Conservation (phyloP, 106 monocot genomes). For the Triglochin maritima region DNA sequence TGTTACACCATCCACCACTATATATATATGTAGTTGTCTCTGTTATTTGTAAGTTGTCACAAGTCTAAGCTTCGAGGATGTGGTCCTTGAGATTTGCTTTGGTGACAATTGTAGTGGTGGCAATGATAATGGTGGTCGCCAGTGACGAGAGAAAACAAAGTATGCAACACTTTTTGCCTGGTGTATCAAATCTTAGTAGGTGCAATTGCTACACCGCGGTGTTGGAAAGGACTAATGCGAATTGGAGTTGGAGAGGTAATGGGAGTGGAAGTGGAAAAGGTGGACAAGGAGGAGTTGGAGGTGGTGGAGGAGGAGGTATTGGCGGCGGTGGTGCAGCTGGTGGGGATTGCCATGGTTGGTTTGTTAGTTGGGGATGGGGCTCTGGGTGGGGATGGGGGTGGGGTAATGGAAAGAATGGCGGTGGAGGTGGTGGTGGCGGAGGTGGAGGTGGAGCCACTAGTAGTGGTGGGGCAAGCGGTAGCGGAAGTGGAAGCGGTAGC, state of each 20-base stretch:
- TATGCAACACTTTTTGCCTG: too few species aligned
- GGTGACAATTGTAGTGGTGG: too few species aligned
- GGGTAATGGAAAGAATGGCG: conserved; percentile 1
- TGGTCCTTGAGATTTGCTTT: too few species aligned
- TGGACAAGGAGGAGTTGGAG: background rate
- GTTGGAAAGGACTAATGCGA: conserved; percentile 3
- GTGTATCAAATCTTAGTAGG: too few species aligned
- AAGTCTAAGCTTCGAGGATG: too few species aligned
- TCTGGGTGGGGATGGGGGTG: conserved; percentile 9
- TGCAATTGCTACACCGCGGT: conserved; percentile 8
- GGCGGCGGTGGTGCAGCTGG: conserved; percentile 5
- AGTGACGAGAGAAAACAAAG: too few species aligned
- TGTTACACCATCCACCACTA: too few species aligned
- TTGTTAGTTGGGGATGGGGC: conserved; percentile 10
- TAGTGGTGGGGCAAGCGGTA: conserved; percentile 13
- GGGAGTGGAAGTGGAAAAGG: background rate
- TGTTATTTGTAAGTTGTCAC: too few species aligned
- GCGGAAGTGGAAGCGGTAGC: conserved; percentile 14
- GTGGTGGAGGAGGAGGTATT: conserved; percentile 7
- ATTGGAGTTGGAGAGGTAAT: conserved; percentile 10
- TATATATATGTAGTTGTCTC: too few species aligned
- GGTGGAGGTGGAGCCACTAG: background rate
- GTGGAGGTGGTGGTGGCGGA: conserved; percentile 7
- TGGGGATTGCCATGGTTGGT: conserved; percentile 6
- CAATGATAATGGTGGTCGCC: conserved; percentile 3